phyloP scores from a whole-genome alignment of 2,329 filamentous ascomycete species.

The Diaporthe vexans region DNA sequence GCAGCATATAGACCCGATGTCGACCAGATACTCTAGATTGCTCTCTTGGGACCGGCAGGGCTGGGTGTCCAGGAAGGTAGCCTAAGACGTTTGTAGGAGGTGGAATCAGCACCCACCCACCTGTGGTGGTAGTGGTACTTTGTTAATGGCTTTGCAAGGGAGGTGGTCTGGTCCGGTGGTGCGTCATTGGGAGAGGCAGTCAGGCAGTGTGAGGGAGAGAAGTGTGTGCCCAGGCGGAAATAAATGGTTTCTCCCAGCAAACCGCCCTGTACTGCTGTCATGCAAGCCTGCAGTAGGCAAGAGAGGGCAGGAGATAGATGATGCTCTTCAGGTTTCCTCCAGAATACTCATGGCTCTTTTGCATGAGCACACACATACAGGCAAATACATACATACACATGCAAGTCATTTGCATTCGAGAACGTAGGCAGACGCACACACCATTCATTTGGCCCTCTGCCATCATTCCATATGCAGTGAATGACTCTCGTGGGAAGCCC shows the following conservation, averaged over 20 bases:
- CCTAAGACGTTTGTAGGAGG: background rate
- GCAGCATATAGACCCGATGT: background rate
- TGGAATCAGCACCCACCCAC: background rate
- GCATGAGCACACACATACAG: background rate
- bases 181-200: conserved; percentile 6
- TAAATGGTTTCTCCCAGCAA: conserved; percentile 27
- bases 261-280: conserved; percentile 10
- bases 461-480: conserved; percentile 21
- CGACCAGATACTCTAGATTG: background rate
- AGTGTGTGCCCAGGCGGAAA: conserved; percentile 14
- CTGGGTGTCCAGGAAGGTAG: background rate
- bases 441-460: conserved; percentile 5
- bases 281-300: background rate
- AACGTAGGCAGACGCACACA: background rate
- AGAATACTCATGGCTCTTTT: conserved; percentile 5
- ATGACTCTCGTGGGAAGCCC: conserved; percentile 33
- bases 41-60: background rate
- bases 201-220: conserved; percentile 6
- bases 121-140: background rate
- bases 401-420: too few species aligned
- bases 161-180: conserved; percentile 13
- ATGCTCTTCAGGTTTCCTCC: background rate
- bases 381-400: too few species aligned
- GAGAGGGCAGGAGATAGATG: background rate
- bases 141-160: conserved; percentile 13